A percentile compares a stretch with the other conserved stretches of the same genome.
Conservation (phyloP, 805 yeast species). For the Starmerella floricola region DNA sequence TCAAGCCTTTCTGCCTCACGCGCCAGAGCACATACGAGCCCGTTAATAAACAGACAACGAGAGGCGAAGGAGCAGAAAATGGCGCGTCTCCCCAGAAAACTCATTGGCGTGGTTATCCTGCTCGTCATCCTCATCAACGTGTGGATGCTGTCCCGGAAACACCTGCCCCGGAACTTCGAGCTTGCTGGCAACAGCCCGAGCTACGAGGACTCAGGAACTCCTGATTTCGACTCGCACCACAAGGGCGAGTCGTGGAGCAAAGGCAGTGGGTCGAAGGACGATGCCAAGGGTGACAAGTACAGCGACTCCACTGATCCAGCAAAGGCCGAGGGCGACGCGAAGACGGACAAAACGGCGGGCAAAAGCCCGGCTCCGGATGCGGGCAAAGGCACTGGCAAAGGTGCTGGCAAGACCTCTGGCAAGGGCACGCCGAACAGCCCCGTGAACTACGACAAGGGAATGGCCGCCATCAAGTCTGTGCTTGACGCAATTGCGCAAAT, state of each 20-base stretch:
- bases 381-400: background rate
- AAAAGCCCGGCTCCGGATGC: background rate
- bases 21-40: background rate
- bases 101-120: slow-evolving; percentile 13
- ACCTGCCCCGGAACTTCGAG: background rate
- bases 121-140: slow-evolving; percentile 11
- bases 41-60: background rate
- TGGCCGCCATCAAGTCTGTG: slow-evolving; percentile 4
- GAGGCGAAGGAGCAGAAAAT: background rate
- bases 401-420: background rate
- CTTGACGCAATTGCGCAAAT: slow-evolving; percentile 6
- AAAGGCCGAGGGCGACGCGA: too few species aligned
- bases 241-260: background rate
- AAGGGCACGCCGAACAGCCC: background rate
- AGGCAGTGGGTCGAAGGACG: background rate
- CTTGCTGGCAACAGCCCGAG: background rate
- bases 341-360: too few species aligned
- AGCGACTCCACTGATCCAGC: too few species aligned
- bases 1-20: too few species aligned
- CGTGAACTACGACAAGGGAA: slow-evolving; percentile 2
- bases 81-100: slow-evolving; percentile 9
- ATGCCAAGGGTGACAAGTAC: background rate
- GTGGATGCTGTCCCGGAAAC: slow-evolving; percentile 7
- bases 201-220: background rate
- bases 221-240: background rate